A percentile compares a stretch with the other conserved stretches of the same genome.
Evolutionary conservation across 2,329 filamentous ascomycete species (phyloP).

Genomic region (Rosellinia necatrix): DNA sequence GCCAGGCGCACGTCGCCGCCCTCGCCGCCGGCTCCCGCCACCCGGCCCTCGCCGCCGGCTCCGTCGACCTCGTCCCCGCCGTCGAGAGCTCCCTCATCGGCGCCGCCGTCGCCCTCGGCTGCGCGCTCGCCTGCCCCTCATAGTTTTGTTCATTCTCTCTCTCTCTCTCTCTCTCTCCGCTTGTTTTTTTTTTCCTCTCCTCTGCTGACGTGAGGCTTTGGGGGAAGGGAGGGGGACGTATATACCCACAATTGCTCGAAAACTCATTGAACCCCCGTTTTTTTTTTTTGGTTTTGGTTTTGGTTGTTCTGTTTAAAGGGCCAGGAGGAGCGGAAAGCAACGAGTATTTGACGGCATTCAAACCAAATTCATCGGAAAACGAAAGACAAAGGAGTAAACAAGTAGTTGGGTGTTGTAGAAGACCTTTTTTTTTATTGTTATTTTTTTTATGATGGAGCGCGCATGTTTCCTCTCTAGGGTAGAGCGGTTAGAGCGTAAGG

Average conservation of each 20-base stretch:
- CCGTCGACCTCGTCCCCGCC: conserved; percentile 68
- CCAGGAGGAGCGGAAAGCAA: no score
- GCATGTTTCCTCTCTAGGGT: not conserved
- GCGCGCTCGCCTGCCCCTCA: conserved; percentile 37
- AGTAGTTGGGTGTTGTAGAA: not conserved
- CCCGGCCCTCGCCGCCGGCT: conserved; percentile 24
- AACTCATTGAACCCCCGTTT: no score
- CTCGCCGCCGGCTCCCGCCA: conserved; percentile 53
- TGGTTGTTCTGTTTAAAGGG: no score
- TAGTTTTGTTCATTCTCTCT: no score
- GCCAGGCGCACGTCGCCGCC: conserved; percentile 66
- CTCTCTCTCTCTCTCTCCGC: no score
- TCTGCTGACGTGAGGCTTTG: no score
- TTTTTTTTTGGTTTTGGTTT: no score
- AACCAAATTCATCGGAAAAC: not conserved
- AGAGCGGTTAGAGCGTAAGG: not conserved
- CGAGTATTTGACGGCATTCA: no score
- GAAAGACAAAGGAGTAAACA: no score
- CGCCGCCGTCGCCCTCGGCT: conserved; percentile 72
- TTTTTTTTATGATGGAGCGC: conserved; percentile 1
- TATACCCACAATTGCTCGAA: no score
- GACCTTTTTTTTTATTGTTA: no score
- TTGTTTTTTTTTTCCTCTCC: not conserved
- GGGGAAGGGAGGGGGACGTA: no score
- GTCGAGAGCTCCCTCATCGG: conserved; percentile 76